phyloP scores from a whole-genome alignment of 2,329 filamentous ascomycete species.

The Aureobasidium uvarum region DNA sequence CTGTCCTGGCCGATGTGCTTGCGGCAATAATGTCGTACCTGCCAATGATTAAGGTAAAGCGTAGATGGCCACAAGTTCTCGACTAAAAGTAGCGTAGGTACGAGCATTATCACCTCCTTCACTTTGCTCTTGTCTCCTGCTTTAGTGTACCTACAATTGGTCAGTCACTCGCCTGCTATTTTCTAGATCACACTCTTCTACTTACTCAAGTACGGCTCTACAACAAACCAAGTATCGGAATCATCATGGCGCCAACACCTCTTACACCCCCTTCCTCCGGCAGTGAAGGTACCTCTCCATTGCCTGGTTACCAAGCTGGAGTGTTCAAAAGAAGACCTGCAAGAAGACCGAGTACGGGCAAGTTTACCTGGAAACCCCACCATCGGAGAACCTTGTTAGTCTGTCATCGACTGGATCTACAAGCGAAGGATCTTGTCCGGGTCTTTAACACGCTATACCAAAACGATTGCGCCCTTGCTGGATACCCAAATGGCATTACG shows the following conservation, averaged over 20 bases:
- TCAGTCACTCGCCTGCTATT: too few species aligned
- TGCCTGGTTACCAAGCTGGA: neutral
- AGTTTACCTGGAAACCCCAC: neutral
- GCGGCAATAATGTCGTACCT: neutral
- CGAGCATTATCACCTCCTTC: too few species aligned
- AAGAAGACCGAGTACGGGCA: neutral
- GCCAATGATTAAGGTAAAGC: neutral
- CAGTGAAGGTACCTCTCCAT: neutral
- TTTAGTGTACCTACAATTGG: too few species aligned
- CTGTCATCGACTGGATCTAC: neutral
- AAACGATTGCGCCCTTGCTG: neutral
- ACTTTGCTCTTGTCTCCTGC: too few species aligned
- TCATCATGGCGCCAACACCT: neutral
- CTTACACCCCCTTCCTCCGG: neutral
- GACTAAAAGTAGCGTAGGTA: too few species aligned
- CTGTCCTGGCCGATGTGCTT: neutral
- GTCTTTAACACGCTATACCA: neutral
- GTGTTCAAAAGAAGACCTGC: neutral
- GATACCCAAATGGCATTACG: neutral
- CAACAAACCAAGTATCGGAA: neutral
- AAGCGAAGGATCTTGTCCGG: neutral
- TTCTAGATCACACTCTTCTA: too few species aligned
- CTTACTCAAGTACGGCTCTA: neutral
- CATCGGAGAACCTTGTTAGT: neutral
- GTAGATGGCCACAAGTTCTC: neutral